A percentile compares a stretch with the other conserved stretches of the same genome.
phyloP scores from a whole-genome alignment of 352 stramenopile species.

The Phytophthora uliginosa region DNA sequence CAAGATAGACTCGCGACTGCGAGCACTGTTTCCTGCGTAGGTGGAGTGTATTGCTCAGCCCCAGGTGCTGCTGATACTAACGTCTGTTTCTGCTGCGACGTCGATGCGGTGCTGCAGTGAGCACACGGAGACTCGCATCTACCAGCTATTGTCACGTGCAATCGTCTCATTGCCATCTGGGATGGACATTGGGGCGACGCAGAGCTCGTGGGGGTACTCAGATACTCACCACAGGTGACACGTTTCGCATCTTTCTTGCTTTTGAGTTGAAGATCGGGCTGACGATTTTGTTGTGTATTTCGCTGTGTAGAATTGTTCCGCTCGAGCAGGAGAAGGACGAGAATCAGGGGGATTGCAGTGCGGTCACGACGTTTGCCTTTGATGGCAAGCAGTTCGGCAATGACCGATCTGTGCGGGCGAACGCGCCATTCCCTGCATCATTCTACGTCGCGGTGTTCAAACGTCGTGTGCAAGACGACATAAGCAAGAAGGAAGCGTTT shows the following conservation, averaged over 20 bases:
- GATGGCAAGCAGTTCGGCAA: constrained; percentile 53
- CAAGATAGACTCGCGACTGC: constrained; percentile 44
- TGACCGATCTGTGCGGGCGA: constrained; percentile 78
- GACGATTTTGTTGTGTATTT: background rate
- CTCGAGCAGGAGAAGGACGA: constrained; percentile 14
- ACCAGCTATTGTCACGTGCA: constrained; percentile 69
- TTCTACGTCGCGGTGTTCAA: constrained; percentile 71
- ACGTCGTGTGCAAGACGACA: constrained; percentile 10
- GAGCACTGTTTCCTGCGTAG: constrained; percentile 51
- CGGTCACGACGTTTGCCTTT: constrained; percentile 55
- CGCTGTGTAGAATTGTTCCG: constrained; percentile 19
- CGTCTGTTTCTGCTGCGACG: background rate
- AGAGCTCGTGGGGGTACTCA: constrained; percentile 38
- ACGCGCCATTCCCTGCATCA: constrained; percentile 64
- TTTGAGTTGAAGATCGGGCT: background rate
- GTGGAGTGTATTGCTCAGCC: background rate
- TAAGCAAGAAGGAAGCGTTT: constrained; percentile 13
- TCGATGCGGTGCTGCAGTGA: constrained; percentile 21
- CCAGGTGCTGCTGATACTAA: background rate
- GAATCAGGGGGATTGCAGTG: background rate
- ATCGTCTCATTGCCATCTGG: constrained; percentile 65
- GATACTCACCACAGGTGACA: constrained; percentile 55
- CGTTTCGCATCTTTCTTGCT: background rate
- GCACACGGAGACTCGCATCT: constrained; percentile 67
- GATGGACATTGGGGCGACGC: constrained; percentile 60